These are phyloP conservation scores for Theobroma grandiflorum DNA, from an alignment of 441 rosid genomes.

Conservation along the genomic window DNA sequence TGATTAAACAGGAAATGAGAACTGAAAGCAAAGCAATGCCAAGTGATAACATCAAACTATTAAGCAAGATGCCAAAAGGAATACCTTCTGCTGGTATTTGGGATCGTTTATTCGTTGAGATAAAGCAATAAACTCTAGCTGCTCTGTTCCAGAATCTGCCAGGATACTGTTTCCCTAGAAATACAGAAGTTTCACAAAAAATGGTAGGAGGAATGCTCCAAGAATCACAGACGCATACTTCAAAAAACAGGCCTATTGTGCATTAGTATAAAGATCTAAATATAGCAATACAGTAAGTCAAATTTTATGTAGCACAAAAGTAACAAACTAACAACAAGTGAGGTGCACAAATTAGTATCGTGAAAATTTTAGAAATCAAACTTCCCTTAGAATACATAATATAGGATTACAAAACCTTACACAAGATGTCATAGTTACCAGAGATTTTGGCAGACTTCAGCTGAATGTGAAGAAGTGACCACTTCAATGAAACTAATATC, in stretches of 20 bases:
- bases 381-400: neutral
- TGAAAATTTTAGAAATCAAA: neutral
- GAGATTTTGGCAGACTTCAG: neutral
- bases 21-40: neutral
- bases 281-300: neutral
- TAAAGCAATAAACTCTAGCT: conserved; percentile 97
- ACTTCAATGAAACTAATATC: neutral
- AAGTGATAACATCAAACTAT: neutral
- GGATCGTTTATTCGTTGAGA: conserved; percentile 97
- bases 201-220: neutral
- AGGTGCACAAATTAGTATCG: neutral
- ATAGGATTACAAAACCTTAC: neutral
- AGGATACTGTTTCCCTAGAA: conserved; percentile 87
- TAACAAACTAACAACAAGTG: neutral
- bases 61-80: conserved; percentile 8
- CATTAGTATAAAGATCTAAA: conserved; percentile 9
- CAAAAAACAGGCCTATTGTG: neutral
- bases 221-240: neutral
- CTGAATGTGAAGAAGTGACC: neutral
- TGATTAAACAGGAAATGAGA: conserved; percentile 8
- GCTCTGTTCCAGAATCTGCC: conserved; percentile 98
- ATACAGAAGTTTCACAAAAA: conserved; percentile 23
- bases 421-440: neutral
- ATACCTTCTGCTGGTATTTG: conserved; percentile 91
- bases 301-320: neutral